phyloP scores from a whole-genome alignment of 2,329 filamentous ascomycete species.

The Annulohypoxylon truncatum region DNA sequence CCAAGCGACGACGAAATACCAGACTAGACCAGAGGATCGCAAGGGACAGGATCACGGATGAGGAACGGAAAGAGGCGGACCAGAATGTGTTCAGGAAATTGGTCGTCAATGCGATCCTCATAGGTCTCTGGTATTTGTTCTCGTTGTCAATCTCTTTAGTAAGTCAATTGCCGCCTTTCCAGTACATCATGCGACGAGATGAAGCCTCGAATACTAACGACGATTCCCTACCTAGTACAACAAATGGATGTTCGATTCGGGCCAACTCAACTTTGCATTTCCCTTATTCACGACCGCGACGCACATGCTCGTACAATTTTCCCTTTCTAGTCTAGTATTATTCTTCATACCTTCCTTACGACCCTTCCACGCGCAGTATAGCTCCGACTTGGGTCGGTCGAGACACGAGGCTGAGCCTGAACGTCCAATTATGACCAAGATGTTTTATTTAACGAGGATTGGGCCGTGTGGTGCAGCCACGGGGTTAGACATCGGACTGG shows the following conservation, averaged over 20 bases:
- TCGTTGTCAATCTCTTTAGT: constrained; percentile 93
- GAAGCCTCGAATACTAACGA: constrained; percentile 45
- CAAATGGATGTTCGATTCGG: constrained; percentile 98
- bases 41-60: constrained; percentile 70
- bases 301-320: constrained; percentile 96
- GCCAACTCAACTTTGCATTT: constrained; percentile 89
- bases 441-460: constrained; percentile 93
- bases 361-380: constrained; percentile 65
- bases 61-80: constrained; percentile 81
- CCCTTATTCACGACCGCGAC: constrained; percentile 94
- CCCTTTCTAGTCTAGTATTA: constrained; percentile 79
- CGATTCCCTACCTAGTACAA: constrained; percentile 76
- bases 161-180: constrained; percentile 54
- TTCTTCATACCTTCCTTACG: constrained; percentile 86
- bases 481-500: constrained; percentile 93
- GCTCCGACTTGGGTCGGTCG: constrained; percentile 62
- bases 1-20: constrained; percentile 74
- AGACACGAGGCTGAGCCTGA: constrained; percentile 66
- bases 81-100: constrained; percentile 76
- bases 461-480: constrained; percentile 93
- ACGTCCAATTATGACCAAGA: constrained; percentile 79
- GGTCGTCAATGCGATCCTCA: constrained; percentile 81
- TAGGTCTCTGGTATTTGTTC: constrained; percentile 89
- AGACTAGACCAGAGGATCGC: constrained; percentile 77
- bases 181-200: neutral